phyloP scores from a whole-genome alignment of 2,329 filamentous ascomycete genomes.

The Botryotinia convoluta region DNA sequence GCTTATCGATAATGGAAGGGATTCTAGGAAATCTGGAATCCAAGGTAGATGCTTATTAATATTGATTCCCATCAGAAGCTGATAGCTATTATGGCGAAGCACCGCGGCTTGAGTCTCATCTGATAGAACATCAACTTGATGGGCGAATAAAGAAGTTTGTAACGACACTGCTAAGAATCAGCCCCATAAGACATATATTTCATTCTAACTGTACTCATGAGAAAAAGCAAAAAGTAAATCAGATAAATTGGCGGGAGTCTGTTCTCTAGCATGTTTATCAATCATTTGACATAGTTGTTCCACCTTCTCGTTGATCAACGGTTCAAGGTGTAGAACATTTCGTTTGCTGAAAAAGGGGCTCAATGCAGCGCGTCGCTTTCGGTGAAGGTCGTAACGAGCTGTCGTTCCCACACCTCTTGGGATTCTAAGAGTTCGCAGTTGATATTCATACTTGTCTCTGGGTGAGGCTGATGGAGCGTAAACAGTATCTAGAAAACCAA shows the following conservation, averaged over 20 bases:
- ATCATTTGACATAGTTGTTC: neutral
- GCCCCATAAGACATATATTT: neutral
- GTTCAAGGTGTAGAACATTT: neutral
- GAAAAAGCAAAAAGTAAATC: neutral
- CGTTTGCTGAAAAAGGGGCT: neutral
- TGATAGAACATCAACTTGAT: conserved; percentile 21
- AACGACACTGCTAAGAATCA: conserved; percentile 1
- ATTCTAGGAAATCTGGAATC: conserved; percentile 22
- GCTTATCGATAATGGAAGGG: conserved; percentile 22
- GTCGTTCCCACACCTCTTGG: neutral
- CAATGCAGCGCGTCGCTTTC: neutral
- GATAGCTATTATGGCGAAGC: conserved; percentile 19
- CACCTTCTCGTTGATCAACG: neutral
- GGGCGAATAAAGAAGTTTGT: conserved; percentile 22
- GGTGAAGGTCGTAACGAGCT: neutral
- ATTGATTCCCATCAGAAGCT: conserved; percentile 22
- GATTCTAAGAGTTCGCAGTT: neutral
- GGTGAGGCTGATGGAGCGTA: neutral
- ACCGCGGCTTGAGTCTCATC: conserved; percentile 15
- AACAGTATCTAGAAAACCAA: neutral
- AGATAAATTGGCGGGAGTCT: neutral
- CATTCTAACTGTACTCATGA: neutral
- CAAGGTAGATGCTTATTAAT: conserved; percentile 18
- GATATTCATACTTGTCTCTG: neutral
- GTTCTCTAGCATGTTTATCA: neutral